These are phyloP conservation scores for Lactarius tabidus DNA, from an alignment of 768 basidiomycete genomes.

Conservation along the genomic window DNA sequence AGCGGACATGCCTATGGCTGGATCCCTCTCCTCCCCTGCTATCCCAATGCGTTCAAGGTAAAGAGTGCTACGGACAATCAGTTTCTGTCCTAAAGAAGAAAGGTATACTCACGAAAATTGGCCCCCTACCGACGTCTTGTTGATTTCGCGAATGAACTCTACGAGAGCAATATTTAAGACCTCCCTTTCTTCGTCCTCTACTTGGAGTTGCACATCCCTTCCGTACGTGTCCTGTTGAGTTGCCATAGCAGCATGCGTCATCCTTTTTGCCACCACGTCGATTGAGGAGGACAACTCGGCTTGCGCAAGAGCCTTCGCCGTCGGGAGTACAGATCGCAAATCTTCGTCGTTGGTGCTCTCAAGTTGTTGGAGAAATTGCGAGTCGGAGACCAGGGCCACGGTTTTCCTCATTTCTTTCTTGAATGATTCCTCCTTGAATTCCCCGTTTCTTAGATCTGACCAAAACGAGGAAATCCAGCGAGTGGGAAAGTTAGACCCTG, in stretches of 20 bases:
- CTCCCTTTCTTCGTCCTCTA: neutral
- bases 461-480: neutral
- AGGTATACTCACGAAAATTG: neutral
- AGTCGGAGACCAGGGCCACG: neutral
- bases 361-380: conserved; percentile 12
- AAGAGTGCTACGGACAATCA: neutral
- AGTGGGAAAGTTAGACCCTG: neutral
- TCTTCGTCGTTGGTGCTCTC: neutral
- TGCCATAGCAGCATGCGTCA: neutral
- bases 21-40: too few species aligned
- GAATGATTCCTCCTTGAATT: neutral
- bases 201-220: neutral
- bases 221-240: conserved; percentile 15
- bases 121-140: neutral
- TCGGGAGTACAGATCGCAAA: neutral
- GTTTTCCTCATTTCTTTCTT: conserved; percentile 11
- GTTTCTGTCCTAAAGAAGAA: neutral
- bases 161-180: neutral
- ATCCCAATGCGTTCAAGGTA: neutral
- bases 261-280: neutral
- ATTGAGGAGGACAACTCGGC: conserved; percentile 7
- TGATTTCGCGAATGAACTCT: conserved; percentile 8
- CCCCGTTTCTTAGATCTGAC: neutral
- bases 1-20: neutral
- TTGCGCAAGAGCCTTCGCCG: neutral